Conservation (phyloP, 768 basidiomycete genomes). For the Clitopilus passeckerianus region DNA sequence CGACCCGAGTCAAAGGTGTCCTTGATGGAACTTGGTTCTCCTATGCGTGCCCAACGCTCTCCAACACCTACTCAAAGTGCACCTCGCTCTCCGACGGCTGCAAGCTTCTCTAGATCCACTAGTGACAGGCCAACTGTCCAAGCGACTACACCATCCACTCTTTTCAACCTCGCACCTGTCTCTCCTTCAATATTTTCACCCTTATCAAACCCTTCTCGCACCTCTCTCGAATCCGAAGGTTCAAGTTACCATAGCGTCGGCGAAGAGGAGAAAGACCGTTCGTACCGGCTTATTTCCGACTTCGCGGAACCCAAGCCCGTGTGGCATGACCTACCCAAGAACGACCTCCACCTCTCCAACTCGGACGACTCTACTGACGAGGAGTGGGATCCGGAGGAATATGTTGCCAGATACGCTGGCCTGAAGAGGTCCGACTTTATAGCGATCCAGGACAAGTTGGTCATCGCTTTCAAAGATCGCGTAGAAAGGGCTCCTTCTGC, state of each 20-base stretch:
- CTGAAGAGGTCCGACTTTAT: constrained; percentile 66
- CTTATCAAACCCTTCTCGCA: constrained; percentile 68
- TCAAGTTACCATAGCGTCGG: constrained; percentile 87
- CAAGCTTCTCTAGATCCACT: constrained; percentile 42
- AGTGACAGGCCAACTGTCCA: constrained; percentile 31
- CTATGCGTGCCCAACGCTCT: constrained; percentile 43
- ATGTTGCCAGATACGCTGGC: constrained; percentile 61
- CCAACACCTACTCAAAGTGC: constrained; percentile 62
- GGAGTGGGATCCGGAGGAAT: constrained; percentile 58
- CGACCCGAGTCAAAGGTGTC: constrained; percentile 45
- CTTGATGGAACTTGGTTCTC: constrained; percentile 45
- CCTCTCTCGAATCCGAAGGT: constrained; percentile 74
- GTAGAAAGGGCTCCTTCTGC: constrained; percentile 57
- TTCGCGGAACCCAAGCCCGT: constrained; percentile 42
- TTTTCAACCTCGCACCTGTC: constrained; percentile 45
- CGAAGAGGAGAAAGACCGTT: constrained; percentile 48
- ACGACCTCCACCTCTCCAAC: constrained; percentile 44
- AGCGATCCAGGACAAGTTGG: constrained; percentile 71
- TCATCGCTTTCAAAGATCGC: constrained; percentile 54
- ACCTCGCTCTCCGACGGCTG: constrained; percentile 49
- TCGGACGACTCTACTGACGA: constrained; percentile 49
- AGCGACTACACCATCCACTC: constrained; percentile 47
- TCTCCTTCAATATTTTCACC: constrained; percentile 67
- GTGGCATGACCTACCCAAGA: constrained; percentile 59
- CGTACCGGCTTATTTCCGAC: constrained; percentile 50